Base-by-base conservation (phyloP, 2,329 filamentous ascomycete genomes). In the Hypoxylon sp. region DNA sequence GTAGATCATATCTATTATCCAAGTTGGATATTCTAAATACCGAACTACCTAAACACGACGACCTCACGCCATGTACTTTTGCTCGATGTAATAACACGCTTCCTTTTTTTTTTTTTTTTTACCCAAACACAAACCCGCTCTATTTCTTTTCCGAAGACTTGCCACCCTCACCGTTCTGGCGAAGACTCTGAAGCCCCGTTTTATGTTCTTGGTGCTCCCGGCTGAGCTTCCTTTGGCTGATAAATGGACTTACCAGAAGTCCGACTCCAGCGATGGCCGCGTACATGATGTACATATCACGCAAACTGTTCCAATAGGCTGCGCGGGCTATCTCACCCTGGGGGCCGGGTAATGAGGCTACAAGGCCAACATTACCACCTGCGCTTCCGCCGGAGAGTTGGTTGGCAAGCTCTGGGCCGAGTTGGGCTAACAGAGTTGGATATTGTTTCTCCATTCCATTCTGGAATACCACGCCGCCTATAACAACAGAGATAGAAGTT, bases 381-480 rank as follows among this genome's bases (percentile, higher is more conserved):
- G 87, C 83, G 55, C 81, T 79, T 47, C 80, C 80, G 23, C 85
- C 84, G 27, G 83, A 81, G n/a, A 89, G 81, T 16, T 79, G 74
- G 2, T 74, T 65, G 0, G 83, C 82, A 1, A 81, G 75, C 37
- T 83, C 71, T 0, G 81, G 78, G 0, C 85, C 85, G 0, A 92
- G 81, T 3, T 84, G 77, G 29, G 78, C 71, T 21, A 79, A 77
- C 29, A 91, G 82, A 7, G 74, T 73, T 3, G 79, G 73, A 27
- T 83, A 81, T 70, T 88, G 85, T 48, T 81, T 81, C 68, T 87
- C 79, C 88, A 93, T 92, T 63, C 85, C 81, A 75, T 94, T 94
- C 78, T 93, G 89, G 79, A 94, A 94, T 37, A 94, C 85, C 47
- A 93, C 90, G n/a, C 90, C 88, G 23, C 92, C 92, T 39, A 94